Evolutionary conservation across 2,329 filamentous ascomycete genomes (phyloP).

Genomic region (Lithohypha guttulata): DNA sequence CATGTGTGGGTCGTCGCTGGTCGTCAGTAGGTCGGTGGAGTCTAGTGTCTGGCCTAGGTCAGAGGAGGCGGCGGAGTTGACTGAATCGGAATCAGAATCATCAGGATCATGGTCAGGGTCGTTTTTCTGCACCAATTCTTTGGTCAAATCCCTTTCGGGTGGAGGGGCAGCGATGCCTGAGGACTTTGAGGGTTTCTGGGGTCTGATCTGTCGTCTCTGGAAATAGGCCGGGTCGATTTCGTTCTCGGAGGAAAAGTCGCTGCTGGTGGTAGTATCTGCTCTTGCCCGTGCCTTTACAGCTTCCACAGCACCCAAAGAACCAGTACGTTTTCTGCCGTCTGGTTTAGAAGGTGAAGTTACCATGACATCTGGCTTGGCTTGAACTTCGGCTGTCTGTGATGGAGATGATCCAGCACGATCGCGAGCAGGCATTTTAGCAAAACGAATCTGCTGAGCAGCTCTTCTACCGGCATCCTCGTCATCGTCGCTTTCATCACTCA

Average conservation of each 20-base stretch:
- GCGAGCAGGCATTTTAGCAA: conserved; percentile 87
- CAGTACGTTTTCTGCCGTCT: conserved; percentile 39
- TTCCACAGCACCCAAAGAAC: conserved; percentile 47
- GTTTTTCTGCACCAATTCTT: conserved; percentile 23
- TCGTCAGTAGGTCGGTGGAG: conserved; percentile 47
- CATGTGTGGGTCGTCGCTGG: conserved; percentile 36
- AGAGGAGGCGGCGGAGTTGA: conserved; percentile 40
- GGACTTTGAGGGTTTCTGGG: conserved; percentile 27
- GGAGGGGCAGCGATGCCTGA: conserved; percentile 24
- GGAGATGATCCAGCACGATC: conserved; percentile 82
- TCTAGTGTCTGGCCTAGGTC: conserved; percentile 46
- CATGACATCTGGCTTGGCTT: conserved; percentile 39
- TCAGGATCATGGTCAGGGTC: conserved; percentile 31
- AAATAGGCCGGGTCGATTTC: conserved; percentile 44
- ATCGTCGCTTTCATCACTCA: conserved; percentile 57
- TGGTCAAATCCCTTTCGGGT: conserved; percentile 13
- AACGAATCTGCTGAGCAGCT: conserved; percentile 83
- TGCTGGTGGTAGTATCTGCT: conserved; percentile 54
- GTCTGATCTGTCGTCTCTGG: conserved; percentile 43
- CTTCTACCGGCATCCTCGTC: conserved; percentile 42
- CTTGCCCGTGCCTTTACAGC: conserved; percentile 43
- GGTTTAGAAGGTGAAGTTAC: conserved; percentile 46
- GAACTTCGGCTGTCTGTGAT: conserved; percentile 45
- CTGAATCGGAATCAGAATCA: conserved; percentile 39
- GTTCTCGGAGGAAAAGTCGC: conserved; percentile 56